These are phyloP conservation scores for Brachypodium distachyon DNA, from an alignment of 202 grass and related monocot genomes.

Conservation along the genomic window DNA sequence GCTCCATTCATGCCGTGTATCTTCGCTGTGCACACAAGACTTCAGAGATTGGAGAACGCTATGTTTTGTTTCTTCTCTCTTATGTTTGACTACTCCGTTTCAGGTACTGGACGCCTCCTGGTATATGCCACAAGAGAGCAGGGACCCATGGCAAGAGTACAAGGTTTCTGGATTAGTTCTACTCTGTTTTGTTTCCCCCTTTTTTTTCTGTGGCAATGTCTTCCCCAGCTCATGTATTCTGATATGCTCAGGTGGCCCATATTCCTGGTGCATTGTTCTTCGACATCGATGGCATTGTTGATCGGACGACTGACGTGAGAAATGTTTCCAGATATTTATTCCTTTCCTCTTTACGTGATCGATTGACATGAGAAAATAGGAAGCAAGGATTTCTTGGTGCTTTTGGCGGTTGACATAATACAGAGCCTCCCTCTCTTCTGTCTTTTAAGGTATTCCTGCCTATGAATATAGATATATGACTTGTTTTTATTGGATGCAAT, in stretches of 20 bases:
- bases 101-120: constrained; percentile 93
- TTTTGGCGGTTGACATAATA: not conserved
- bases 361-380: not conserved
- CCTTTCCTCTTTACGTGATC: not conserved
- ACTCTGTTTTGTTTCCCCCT: not conserved
- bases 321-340: constrained; percentile 1
- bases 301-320: constrained; percentile 63
- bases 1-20: too few species aligned
- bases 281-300: constrained; percentile 64
- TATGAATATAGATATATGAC: not conserved
- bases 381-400: not conserved
- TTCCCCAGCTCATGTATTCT: constrained; percentile 22
- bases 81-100: constrained; percentile 9
- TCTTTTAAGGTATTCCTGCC: not conserved
- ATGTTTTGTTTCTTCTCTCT: too few species aligned
- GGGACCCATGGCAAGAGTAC: constrained; percentile 68
- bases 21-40: too few species aligned
- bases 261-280: constrained; percentile 85
- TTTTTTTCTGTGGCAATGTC: constrained; percentile 10
- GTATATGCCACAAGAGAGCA: constrained; percentile 84
- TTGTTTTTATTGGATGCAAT: not conserved
- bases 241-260: constrained; percentile 44
- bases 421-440: not conserved
- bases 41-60: not conserved
- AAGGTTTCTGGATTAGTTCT: constrained; percentile 37